Base-by-base conservation (phyloP, 306 rosid genomes). In the Quercus alba region DNA sequence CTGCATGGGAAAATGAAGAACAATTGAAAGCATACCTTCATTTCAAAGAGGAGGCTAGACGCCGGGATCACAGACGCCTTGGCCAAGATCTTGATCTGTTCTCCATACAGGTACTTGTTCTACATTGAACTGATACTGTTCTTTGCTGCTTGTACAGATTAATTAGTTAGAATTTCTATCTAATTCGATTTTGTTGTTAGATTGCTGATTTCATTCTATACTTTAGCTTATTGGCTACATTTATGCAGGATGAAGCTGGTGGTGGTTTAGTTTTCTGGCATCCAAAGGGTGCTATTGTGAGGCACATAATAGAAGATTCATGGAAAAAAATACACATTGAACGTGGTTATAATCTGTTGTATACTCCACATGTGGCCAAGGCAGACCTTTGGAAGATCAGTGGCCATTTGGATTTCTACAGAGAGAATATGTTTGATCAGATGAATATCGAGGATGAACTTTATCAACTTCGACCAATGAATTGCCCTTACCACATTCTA, bases 261-360 rank as follows among this genome's bases (percentile, higher is more conserved):
- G 99, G 99, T 59, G 99, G 98, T 81, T 89, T 93, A 75, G 99
- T 95, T 70, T 95, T 95, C 86, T 95, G 98, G 99, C 99, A 95
- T 79, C 99, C 99, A 5, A 95, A 95, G 84, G 99, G 99, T 75
- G 98, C 99, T 78, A 78, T 90, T 26, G 94, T 95, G 80, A 90
- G 99, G 83, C 89, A 89, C 83, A 87, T 93, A 74, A 93, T 95
- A 67, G 99, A 95, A 87, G 93, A 93, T 81, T 85, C 90, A 31
- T 95, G 99, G 99, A 93, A 90, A 83, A 93, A 84, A 75, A 81
- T 87, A 70, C 99, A 95, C 84, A 68, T 88, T 56, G 91, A 90
- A 46, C 82, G 90, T 51, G 98, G 91, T 77, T 95, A 95, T 77
- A 93, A 95, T 91, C 89, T 95, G 70, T 85, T 93, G 57, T 93